phyloP scores from a whole-genome alignment of 1,139 yeast species.

The Saccharomycopsis hybrid region DNA sequence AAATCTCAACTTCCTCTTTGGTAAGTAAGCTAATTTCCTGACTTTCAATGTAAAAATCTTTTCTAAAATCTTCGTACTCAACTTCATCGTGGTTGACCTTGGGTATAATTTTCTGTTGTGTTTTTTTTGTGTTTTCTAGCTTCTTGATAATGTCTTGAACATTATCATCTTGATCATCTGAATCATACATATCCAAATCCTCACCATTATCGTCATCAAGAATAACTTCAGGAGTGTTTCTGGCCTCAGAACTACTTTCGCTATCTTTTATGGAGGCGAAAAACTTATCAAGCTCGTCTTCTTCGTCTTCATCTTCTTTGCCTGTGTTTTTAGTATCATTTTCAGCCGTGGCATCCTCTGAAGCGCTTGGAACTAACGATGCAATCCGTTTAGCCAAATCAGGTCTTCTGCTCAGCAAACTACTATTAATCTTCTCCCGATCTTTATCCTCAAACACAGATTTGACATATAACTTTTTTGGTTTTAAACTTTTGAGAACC shows the following conservation, averaged over 20 bases:
- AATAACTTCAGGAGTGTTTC: background rate
- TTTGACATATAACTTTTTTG: background rate
- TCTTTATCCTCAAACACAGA: background rate
- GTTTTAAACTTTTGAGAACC: background rate
- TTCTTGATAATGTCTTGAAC: slow-evolving; percentile 30
- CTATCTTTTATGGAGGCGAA: background rate
- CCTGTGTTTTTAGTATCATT: background rate
- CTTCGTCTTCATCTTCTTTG: background rate
- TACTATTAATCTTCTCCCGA: background rate
- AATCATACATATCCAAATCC: background rate
- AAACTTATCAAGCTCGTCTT: background rate
- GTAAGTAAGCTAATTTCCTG: slow-evolving; percentile 44
- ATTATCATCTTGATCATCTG: slow-evolving; percentile 10
- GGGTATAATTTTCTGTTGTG: slow-evolving; percentile 35
- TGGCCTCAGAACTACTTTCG: background rate
- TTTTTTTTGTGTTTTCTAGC: slow-evolving; percentile 28
- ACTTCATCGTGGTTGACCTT: slow-evolving; percentile 42
- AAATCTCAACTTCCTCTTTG: slow-evolving; percentile 44
- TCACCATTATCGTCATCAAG: slow-evolving; percentile 6
- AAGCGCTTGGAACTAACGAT: too few species aligned
- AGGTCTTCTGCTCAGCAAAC: background rate
- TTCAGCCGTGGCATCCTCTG: background rate
- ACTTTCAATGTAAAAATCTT: slow-evolving; percentile 60
- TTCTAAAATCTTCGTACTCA: slow-evolving; percentile 49
- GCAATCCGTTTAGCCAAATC: background rate